Evolutionary conservation across 176 grass and related monocot species (phyloP).

Genomic region (Phoenix dactylifera): DNA sequence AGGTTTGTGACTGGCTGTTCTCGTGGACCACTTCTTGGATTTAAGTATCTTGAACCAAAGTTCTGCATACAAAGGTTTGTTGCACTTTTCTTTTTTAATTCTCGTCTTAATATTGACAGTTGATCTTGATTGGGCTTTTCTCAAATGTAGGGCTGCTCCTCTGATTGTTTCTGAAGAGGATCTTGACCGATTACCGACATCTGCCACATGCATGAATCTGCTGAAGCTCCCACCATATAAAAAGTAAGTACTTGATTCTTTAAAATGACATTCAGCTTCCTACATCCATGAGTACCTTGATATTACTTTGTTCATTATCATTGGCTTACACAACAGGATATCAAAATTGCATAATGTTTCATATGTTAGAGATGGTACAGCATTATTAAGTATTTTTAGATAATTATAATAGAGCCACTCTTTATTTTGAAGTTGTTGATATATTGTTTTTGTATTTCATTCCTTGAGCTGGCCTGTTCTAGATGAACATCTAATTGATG

Average conservation of each 20-base stretch:
- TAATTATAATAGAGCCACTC: no score
- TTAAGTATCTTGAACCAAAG: slow-evolving; percentile 95
- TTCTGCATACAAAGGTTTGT: slow-evolving; percentile 94
- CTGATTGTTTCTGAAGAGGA: slow-evolving; percentile 32
- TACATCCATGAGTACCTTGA: neutral
- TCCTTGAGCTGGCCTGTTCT: no score
- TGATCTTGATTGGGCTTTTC: neutral
- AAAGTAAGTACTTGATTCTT: slow-evolving; percentile 27
- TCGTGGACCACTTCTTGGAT: slow-evolving; percentile 90
- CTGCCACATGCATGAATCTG: slow-evolving; percentile 98
- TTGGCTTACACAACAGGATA: no score
- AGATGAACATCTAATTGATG: no score
- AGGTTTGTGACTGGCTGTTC: slow-evolving; percentile 99
- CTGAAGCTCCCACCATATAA: slow-evolving; percentile 89
- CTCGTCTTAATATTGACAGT: slow-evolving; percentile 1
- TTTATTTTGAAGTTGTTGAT: no score
- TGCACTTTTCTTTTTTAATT: neutral
- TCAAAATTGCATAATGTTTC: no score
- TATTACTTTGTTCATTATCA: neutral
- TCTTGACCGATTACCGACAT: slow-evolving; percentile 73
- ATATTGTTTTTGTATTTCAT: no score
- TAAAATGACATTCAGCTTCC: neutral
- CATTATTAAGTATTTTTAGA: no score
- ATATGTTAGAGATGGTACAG: no score
- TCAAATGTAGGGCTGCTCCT: slow-evolving; percentile 44